Evolutionary conservation across 768 basidiomycete species (phyloP).

Genomic region (Naganishia friedmannii): DNA sequence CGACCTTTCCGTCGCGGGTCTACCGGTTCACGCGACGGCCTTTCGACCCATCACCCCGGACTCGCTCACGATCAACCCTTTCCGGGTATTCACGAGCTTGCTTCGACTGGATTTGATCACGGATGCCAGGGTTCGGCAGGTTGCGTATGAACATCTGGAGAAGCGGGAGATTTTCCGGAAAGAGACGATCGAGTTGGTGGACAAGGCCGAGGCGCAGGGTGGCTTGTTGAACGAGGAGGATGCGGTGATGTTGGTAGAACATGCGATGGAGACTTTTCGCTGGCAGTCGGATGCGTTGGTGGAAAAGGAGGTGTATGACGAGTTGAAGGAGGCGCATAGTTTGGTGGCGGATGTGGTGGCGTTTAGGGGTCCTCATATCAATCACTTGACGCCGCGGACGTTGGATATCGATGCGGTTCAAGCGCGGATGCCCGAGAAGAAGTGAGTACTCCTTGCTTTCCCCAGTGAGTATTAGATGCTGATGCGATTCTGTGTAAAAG

Average conservation of each 20-base stretch:
- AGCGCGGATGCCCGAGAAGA: conserved; percentile 39
- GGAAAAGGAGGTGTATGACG: conserved; percentile 35
- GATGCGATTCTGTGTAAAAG: conserved; percentile 26
- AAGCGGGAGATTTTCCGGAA: conserved; percentile 43
- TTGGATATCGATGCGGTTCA: conserved; percentile 49
- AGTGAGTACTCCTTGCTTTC: conserved; percentile 31
- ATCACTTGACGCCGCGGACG: conserved; percentile 48
- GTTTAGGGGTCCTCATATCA: conserved; percentile 46
- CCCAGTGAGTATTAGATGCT: not conserved
- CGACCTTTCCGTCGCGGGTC: conserved; percentile 43
- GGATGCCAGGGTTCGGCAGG: conserved; percentile 33
- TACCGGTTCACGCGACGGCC: conserved; percentile 48
- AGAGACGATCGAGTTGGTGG: conserved; percentile 29
- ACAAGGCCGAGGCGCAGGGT: conserved; percentile 38
- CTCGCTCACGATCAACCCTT: conserved; percentile 42
- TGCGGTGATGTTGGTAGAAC: conserved; percentile 34
- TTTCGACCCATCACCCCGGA: conserved; percentile 38
- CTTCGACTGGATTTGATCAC: conserved; percentile 42
- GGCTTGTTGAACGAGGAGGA: conserved; percentile 32
- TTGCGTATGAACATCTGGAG: conserved; percentile 33
- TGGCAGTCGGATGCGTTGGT: conserved; percentile 44
- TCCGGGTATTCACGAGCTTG: conserved; percentile 46
- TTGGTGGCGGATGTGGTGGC: conserved; percentile 46
- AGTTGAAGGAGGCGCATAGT: conserved; percentile 35
- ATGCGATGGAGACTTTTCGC: conserved; percentile 42